Conservation (phyloP, 2,329 filamentous ascomycete genomes). For the Penicillium sp. region DNA sequence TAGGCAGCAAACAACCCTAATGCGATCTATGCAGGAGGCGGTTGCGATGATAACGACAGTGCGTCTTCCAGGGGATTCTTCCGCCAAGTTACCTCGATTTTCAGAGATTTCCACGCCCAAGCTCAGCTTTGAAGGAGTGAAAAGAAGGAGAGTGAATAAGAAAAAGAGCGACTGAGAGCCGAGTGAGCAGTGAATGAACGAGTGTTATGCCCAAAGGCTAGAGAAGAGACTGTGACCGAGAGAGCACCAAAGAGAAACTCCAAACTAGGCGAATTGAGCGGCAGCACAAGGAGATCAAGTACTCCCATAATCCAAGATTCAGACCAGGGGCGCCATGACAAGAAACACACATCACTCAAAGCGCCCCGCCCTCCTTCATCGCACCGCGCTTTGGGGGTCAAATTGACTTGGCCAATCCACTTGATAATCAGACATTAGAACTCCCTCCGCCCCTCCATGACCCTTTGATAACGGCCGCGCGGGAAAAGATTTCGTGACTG, state of each 20-base stretch:
- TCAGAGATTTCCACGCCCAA: not conserved
- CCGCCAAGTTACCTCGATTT: not conserved
- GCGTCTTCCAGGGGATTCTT: not conserved
- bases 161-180: constrained; percentile 9
- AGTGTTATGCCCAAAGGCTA: constrained; percentile 8
- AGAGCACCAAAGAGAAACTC: constrained; percentile 10
- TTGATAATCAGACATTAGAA: constrained; percentile 22
- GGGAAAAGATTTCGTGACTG: not conserved
- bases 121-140: constrained; percentile 8
- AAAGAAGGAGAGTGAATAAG: not conserved
- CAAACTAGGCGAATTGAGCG: not conserved
- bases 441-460: constrained; percentile 1
- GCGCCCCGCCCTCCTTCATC: constrained; percentile 12
- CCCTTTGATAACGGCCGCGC: not conserved
- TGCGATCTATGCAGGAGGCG: constrained; percentile 7
- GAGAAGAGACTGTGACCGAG: constrained; percentile 5
- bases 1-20: constrained; percentile 1
- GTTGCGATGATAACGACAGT: not conserved
- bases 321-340: constrained; percentile 10
- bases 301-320: constrained; percentile 12
- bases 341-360: not conserved
- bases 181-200: constrained; percentile 3
- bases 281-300: constrained; percentile 24
- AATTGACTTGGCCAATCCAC: constrained; percentile 27
- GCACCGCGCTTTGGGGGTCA: constrained; percentile 11